These are phyloP conservation scores for Cytospora piceicola DNA, from an alignment of 2,329 filamentous ascomycete species.

Conservation along the genomic window DNA sequence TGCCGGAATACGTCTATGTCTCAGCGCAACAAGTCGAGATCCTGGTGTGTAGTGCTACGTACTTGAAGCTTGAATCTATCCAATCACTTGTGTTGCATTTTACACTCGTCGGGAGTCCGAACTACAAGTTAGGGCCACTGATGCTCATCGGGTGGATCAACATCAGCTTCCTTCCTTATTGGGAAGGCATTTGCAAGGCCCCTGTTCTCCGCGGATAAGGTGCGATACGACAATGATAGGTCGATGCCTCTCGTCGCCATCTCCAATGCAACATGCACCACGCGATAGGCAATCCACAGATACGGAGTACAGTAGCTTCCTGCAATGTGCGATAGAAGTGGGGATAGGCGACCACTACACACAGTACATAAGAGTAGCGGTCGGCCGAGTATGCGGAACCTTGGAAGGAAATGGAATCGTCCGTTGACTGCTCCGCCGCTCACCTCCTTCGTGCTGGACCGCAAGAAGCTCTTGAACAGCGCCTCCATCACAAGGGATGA, in stretches of 20 bases:
- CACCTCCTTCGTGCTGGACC: slow-evolving; percentile 1
- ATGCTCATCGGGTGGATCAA: slow-evolving; percentile 1
- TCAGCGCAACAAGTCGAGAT: too few species aligned
- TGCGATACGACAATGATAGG: not conserved
- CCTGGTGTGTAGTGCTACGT: too few species aligned
- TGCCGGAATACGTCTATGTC: too few species aligned
- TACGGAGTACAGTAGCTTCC: slow-evolving; percentile 1
- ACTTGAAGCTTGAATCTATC: too few species aligned
- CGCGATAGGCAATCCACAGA: not conserved
- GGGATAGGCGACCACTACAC: slow-evolving; percentile 10
- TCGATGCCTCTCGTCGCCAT: slow-evolving; percentile 5
- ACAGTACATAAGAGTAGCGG: slow-evolving; percentile 16
- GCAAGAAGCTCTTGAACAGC: slow-evolving; percentile 8
- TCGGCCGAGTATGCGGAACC: not conserved
- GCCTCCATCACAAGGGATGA: slow-evolving; percentile 7
- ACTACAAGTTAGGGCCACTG: too few species aligned
- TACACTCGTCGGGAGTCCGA: too few species aligned
- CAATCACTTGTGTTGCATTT: too few species aligned
- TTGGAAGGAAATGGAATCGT: not conserved
- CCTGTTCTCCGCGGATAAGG: slow-evolving; percentile 13
- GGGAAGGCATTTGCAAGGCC: not conserved
- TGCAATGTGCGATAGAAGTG: not conserved
- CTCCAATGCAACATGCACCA: slow-evolving; percentile 11
- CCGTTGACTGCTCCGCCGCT: not conserved
- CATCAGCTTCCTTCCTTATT: slow-evolving; percentile 7